Evolutionary conservation across 2,329 filamentous ascomycete genomes (phyloP), one percentile per base, ranked within the genome.

Genomic region (Aspergillus ochraceus): DNA sequence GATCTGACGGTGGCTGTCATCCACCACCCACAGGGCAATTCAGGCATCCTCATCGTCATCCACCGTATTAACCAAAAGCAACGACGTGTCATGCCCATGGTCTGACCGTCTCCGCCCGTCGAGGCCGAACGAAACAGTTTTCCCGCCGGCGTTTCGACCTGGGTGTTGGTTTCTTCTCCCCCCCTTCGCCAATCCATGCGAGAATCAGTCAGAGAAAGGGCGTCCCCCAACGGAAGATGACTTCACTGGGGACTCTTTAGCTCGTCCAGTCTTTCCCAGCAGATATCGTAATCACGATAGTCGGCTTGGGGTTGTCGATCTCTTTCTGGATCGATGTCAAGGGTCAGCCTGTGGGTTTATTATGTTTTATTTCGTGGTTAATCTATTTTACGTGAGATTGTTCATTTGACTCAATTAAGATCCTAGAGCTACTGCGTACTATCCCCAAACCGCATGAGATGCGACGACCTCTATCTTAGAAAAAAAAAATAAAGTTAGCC

Each of bases 111-210:
- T 61, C 57, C 58, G 61, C 54, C 58, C 45, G 45, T 47, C 19
- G 54, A 55, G 57, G 58, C 63, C 58, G 60, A 60, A 57, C 58
- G 19, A 58, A 54, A 47, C 50, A 51, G 54, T 46, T 58, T 55
- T 56, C 55, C 57, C 54, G 49, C 58, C 60, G 64, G 58, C 61
- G 55, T 64, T 66, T 63, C 57, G 54, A 29, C 49, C 52, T 59
- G 60, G 58, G 56, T 54, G 52, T 57, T 64, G 49, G 56, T 53
- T 36, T 39, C 22, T 20, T 24, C 45, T 12, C 24, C 20, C 19
- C 45, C 19, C 45, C 45, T 24, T 47, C 45, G 45, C 45, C 45
- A 47, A 47, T 47, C 45, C 19, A 47, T 47, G 45, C 45, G 45
- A 47, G 45, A 24, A 47, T 47, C 45, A 47, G 17, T 22, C 24